Conservation (phyloP, 2,329 filamentous ascomycete species). For the Neonectria magnoliae region DNA sequence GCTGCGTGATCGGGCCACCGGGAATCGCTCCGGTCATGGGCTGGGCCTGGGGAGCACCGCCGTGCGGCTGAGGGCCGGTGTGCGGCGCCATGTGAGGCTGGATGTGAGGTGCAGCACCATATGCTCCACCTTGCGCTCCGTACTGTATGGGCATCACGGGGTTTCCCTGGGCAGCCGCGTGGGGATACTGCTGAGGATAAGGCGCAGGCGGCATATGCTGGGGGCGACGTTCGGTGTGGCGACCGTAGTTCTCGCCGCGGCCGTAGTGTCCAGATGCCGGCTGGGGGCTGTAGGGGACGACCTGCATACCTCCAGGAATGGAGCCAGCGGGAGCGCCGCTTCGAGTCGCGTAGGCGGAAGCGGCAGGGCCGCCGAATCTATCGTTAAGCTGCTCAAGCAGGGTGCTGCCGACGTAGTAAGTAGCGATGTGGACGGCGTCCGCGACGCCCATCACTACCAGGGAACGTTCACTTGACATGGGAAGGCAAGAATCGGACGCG, state of each 20-base stretch:
- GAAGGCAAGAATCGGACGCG: constrained; percentile 93
- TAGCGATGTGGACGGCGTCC: constrained; percentile 97
- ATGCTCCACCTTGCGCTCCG: constrained; percentile 77
- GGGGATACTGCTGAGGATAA: constrained; percentile 77
- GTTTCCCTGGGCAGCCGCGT: constrained; percentile 67
- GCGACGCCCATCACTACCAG: constrained; percentile 97
- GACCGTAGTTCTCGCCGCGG: constrained; percentile 83
- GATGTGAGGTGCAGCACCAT: constrained; percentile 80
- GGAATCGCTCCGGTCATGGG: constrained; percentile 74
- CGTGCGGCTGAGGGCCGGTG: constrained; percentile 63
- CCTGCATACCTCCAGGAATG: constrained; percentile 97
- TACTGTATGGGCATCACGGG: constrained; percentile 81
- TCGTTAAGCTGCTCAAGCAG: constrained; percentile 97
- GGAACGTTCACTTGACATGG: constrained; percentile 95
- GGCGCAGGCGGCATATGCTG: constrained; percentile 80
- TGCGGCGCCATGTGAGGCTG: constrained; percentile 77
- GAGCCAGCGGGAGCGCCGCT: constrained; percentile 93
- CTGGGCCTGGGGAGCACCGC: constrained; percentile 77
- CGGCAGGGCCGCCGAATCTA: constrained; percentile 92
- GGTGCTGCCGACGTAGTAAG: constrained; percentile 98
- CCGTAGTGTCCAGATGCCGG: constrained; percentile 93
- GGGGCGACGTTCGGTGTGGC: constrained; percentile 77
- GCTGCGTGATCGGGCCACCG: constrained; percentile 82
- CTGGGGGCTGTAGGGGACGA: constrained; percentile 97
- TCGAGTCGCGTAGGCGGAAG: constrained; percentile 96